A percentile compares a stretch with the other conserved stretches of the same genome.
phyloP scores from a whole-genome alignment of 2,329 filamentous ascomycete genomes.

The Cordyceps pruinosa region DNA sequence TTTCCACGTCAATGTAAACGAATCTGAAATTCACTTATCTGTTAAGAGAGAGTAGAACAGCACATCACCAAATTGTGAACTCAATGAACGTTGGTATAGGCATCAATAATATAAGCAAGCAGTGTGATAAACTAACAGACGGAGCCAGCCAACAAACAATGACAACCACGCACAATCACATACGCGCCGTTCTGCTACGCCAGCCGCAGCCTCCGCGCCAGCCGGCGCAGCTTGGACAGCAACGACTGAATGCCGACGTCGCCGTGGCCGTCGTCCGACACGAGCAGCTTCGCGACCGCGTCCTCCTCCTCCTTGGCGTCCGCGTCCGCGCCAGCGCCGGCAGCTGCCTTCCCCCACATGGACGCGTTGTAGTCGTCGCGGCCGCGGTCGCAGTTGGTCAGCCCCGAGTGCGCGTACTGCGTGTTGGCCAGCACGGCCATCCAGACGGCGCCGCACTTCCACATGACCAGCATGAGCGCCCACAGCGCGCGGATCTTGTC shows the following conservation, averaged over 20 bases:
- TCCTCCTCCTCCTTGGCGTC: neutral
- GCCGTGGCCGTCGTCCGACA: neutral
- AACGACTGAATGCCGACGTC: neutral
- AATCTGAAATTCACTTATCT: too few species aligned
- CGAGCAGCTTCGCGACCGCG: too few species aligned
- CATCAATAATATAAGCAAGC: too few species aligned
- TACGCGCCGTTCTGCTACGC: too few species aligned
- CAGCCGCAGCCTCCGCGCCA: neutral
- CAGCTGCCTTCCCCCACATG: neutral
- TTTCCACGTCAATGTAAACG: too few species aligned
- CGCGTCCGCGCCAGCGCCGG: neutral
- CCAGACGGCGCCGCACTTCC: conserved; percentile 13
- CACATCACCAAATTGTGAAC: too few species aligned
- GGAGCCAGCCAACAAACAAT: too few species aligned
- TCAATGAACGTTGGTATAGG: too few species aligned
- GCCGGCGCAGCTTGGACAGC: neutral
- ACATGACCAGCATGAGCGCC: conserved; percentile 10
- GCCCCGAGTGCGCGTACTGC: conserved; percentile 2
- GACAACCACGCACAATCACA: too few species aligned
- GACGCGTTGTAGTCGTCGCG: neutral
- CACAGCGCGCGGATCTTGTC: conserved; percentile 12
- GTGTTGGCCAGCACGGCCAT: conserved; percentile 2
- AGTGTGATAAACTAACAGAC: too few species aligned
- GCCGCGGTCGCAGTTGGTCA: conserved; percentile 7
- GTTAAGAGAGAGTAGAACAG: too few species aligned